Evolutionary conservation across 768 basidiomycete species (phyloP).

Genomic region (Rhodocollybia butyracea): DNA sequence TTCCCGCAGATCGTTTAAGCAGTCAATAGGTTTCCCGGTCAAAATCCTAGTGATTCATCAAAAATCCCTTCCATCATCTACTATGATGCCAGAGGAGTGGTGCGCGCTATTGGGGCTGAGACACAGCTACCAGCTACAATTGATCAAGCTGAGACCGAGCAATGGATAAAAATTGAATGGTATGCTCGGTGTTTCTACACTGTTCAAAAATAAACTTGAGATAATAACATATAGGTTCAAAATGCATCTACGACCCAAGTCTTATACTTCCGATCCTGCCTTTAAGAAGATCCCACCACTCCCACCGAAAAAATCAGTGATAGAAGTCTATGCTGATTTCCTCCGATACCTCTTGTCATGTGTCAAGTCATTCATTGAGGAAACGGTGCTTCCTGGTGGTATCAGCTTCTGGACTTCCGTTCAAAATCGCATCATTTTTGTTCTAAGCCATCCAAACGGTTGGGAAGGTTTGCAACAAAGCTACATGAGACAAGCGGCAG

Average conservation of each 20-base stretch:
- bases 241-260: constrained; percentile 30
- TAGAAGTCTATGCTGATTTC: constrained; percentile 49
- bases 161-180: constrained; percentile 46
- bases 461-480: constrained; percentile 63
- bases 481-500: constrained; percentile 52
- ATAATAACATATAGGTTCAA: constrained; percentile 30
- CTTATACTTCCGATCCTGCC: constrained; percentile 13
- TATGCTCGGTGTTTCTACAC: constrained; percentile 19
- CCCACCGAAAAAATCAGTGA: constrained; percentile 36
- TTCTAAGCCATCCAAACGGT: constrained; percentile 62
- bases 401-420: constrained; percentile 41
- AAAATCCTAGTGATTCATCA: constrained; percentile 41
- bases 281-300: constrained; percentile 32
- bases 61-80: constrained; percentile 49
- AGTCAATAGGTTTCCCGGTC: constrained; percentile 41
- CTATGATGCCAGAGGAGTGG: constrained; percentile 37
- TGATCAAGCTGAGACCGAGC: constrained; percentile 38
- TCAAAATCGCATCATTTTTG: constrained; percentile 40
- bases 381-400: constrained; percentile 42
- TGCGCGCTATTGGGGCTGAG: constrained; percentile 43
- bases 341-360: constrained; percentile 44
- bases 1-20: no score
- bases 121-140: constrained; percentile 32
- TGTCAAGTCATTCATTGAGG: constrained; percentile 42
- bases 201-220: no score